A percentile compares a stretch with the other conserved stretches of the same genome.
phyloP scores from a whole-genome alignment of 371 early-diverging fungal genomes.

The Mortierella sp. region DNA sequence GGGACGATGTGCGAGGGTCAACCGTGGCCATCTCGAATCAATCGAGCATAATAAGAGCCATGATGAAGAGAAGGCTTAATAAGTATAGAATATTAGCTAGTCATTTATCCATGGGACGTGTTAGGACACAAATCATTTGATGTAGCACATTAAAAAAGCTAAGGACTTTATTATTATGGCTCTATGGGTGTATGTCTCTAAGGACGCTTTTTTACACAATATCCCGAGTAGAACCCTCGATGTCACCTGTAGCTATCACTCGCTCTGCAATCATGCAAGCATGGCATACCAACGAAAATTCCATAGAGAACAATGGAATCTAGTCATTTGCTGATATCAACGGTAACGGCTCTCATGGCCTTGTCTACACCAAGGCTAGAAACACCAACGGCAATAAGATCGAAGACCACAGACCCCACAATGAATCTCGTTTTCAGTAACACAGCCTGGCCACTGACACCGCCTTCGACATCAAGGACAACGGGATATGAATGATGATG shows the following conservation, averaged over 20 bases:
- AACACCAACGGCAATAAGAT: conserved; percentile 15
- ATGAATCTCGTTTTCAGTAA: conserved; percentile 19
- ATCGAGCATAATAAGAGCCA: background rate
- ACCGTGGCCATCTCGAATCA: conserved; percentile 23
- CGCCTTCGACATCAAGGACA: conserved; percentile 13
- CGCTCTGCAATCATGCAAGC: background rate
- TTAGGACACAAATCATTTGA: no score
- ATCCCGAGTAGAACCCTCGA: no score
- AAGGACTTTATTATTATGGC: no score
- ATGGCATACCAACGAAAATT: conserved; percentile 10
- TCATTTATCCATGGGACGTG: no score
- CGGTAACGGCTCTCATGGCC: conserved; percentile 13
- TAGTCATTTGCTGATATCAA: conserved; percentile 26
- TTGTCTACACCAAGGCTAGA: conserved; percentile 21
- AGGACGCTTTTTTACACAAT: no score
- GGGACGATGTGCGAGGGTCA: conserved; percentile 23
- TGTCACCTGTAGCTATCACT: no score
- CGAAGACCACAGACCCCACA: conserved; percentile 13
- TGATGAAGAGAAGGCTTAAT: conserved; percentile 5
- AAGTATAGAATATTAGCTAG: background rate
- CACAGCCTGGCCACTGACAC: conserved; percentile 13
- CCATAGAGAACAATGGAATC: conserved; percentile 20
- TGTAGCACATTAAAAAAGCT: no score
- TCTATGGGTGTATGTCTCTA: no score
- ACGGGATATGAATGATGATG: conserved; percentile 2